Percentiles rank a stretch among this genome's conserved stretches.
phyloP scores from a whole-genome alignment of 129 eudicot species.

The Erigeron canadensis region DNA sequence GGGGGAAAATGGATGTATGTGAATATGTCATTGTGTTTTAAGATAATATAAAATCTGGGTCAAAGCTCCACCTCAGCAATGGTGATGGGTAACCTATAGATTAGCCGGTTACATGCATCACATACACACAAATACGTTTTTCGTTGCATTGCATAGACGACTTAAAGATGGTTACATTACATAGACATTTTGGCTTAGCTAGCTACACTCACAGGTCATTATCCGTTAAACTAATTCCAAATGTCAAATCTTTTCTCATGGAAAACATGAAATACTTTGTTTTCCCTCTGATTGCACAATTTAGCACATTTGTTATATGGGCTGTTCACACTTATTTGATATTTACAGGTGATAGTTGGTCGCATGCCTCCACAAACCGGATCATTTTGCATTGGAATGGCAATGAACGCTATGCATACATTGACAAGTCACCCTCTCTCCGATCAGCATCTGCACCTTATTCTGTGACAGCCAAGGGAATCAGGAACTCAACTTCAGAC shows the following conservation, averaged over 20 bases:
- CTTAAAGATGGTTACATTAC: too few relatives aligned
- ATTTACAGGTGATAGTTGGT: constrained; percentile 88
- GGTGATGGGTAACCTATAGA: too few relatives aligned
- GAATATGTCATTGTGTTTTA: too few relatives aligned
- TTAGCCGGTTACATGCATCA: too few relatives aligned
- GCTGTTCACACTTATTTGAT: constrained; percentile 18
- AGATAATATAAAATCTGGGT: too few relatives aligned
- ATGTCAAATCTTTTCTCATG: not conserved
- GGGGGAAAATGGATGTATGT: too few relatives aligned
- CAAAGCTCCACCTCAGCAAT: too few relatives aligned
- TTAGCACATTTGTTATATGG: not conserved
- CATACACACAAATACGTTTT: too few relatives aligned
- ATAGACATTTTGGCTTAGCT: too few relatives aligned
- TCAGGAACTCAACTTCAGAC: constrained; percentile 54
- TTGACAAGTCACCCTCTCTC: constrained; percentile 84
- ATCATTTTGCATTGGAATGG: constrained; percentile 87
- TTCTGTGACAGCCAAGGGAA: constrained; percentile 64
- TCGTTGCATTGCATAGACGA: too few relatives aligned
- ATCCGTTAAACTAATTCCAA: not conserved
- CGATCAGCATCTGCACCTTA: constrained; percentile 74
- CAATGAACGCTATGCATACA: constrained; percentile 60
- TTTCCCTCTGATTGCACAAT: not conserved
- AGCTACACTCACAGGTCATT: too few relatives aligned
- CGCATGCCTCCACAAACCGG: constrained; percentile 87
- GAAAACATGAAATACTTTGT: not conserved